phyloP scores from a whole-genome alignment of 371 early-diverging fungal genomes.

The Saksenaea vasiformis region DNA sequence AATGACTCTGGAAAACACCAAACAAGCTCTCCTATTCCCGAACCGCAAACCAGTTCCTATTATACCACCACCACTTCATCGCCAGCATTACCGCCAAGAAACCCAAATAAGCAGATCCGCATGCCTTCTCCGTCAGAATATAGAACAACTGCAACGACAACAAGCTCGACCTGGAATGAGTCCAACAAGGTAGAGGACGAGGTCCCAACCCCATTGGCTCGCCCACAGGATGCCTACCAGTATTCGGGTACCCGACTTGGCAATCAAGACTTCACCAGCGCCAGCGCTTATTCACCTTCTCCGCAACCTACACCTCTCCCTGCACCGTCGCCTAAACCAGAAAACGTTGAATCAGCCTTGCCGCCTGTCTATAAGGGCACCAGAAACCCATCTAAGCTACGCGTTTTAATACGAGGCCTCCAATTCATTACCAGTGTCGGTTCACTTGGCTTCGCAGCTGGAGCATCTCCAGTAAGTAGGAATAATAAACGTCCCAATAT shows the following conservation, averaged over 20 bases:
- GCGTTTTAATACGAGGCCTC: constrained; percentile 34
- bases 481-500: background rate
- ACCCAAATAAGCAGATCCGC: background rate
- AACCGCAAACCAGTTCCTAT: background rate
- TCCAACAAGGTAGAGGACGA: constrained; percentile 20
- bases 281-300: constrained; percentile 24
- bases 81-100: background rate
- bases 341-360: constrained; percentile 17
- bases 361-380: constrained; percentile 23
- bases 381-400: constrained; percentile 30
- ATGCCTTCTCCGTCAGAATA: constrained; percentile 47
- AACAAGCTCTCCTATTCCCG: background rate
- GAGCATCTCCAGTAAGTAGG: constrained; percentile 50
- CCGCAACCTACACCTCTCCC: constrained; percentile 9
- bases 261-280: background rate
- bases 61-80: background rate
- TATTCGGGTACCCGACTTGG: constrained; percentile 27
- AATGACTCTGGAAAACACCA: constrained; percentile 4
- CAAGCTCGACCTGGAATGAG: constrained; percentile 22
- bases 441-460: constrained; percentile 51
- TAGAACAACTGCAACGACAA: constrained; percentile 7
- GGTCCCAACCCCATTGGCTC: background rate
- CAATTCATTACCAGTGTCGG: constrained; percentile 42
- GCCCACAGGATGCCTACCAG: constrained; percentile 22
- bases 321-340: constrained; percentile 15